phyloP scores from a whole-genome alignment of 2,329 filamentous ascomycete genomes.

The Chrysoporthe puriensis region DNA sequence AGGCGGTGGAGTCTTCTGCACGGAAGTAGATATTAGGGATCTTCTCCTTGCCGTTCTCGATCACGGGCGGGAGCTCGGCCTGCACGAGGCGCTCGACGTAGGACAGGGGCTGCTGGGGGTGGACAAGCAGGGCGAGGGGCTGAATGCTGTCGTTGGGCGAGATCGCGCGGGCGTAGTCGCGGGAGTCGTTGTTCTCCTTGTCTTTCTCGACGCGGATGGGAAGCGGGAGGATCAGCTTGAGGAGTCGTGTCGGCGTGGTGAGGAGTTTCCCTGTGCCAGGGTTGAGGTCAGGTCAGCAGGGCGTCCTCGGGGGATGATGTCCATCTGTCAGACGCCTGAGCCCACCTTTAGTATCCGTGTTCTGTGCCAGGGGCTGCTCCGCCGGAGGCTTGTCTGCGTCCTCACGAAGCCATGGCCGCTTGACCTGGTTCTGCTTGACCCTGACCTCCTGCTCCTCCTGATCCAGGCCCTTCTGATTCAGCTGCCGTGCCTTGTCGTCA shows the following conservation, averaged over 20 bases:
- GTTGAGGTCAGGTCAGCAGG: slow-evolving; percentile 13
- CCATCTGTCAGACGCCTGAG: neutral
- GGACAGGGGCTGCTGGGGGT: slow-evolving; percentile 88
- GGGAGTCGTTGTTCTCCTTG: slow-evolving; percentile 37
- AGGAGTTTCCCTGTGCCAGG: slow-evolving; percentile 67
- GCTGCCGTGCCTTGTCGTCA: slow-evolving; percentile 36
- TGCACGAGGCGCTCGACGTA: slow-evolving; percentile 90
- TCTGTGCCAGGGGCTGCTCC: slow-evolving; percentile 34
- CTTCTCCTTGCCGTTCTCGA: slow-evolving; percentile 67
- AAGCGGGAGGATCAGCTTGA: slow-evolving; percentile 80
- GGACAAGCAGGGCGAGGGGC: slow-evolving; percentile 81
- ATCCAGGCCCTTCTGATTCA: slow-evolving; percentile 40
- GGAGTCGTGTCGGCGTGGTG: slow-evolving; percentile 77
- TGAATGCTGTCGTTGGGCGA: slow-evolving; percentile 61
- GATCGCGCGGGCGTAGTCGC: slow-evolving; percentile 41
- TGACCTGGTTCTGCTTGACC: slow-evolving; percentile 59
- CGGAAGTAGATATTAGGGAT: slow-evolving; percentile 78
- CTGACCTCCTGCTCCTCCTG: slow-evolving; percentile 43
- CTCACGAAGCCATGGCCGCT: slow-evolving; percentile 69
- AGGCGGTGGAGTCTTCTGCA: slow-evolving; percentile 73
- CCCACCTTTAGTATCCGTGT: slow-evolving; percentile 39
- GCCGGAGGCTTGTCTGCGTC: slow-evolving; percentile 51
- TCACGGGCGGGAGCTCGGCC: slow-evolving; percentile 76
- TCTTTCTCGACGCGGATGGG: slow-evolving; percentile 49
- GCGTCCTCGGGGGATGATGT: neutral